Percentiles rank a stretch among this genome's conserved stretches.
Conservation (phyloP, 2,329 filamentous ascomycete species). For the Balansia obtecta region DNA sequence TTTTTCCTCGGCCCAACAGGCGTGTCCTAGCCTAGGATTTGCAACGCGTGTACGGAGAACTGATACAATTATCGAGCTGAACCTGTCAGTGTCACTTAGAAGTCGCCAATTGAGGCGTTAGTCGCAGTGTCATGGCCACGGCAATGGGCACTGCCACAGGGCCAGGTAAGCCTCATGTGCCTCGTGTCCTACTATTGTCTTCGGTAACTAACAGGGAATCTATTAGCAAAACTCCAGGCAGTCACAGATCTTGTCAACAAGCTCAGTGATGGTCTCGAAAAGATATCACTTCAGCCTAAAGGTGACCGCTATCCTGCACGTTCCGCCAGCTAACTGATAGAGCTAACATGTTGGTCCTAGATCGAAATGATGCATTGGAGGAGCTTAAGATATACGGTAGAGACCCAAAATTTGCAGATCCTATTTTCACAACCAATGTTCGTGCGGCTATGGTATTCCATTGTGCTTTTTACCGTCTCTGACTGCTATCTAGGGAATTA, state of each 20-base stretch:
- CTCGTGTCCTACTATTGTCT: slow-evolving; percentile 5
- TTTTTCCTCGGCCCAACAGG: not conserved
- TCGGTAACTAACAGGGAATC: not conserved
- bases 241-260: slow-evolving; percentile 52
- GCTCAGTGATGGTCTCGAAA: slow-evolving; percentile 49
- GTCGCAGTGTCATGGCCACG: slow-evolving; percentile 12
- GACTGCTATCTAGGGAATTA: slow-evolving; percentile 50
- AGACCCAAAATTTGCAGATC: slow-evolving; percentile 57
- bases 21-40: not conserved
- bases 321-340: not conserved
- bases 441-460: slow-evolving; percentile 9
- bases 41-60: not conserved
- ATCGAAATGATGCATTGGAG: slow-evolving; percentile 48
- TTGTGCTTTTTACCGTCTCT: not conserved
- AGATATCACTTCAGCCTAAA: slow-evolving; percentile 43
- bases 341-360: slow-evolving; percentile 25
- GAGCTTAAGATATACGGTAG: slow-evolving; percentile 58
- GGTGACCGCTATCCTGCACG: slow-evolving; percentile 31
- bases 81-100: not conserved
- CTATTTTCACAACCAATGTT: slow-evolving; percentile 75
- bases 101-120: not conserved
- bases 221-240: slow-evolving; percentile 52
- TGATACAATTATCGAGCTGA: not conserved
- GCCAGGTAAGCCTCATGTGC: slow-evolving; percentile 23
- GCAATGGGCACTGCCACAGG: slow-evolving; percentile 24